phyloP scores from a whole-genome alignment of 495 filamentous ascomycete species.

The Friedmanniomyces simplex region DNA sequence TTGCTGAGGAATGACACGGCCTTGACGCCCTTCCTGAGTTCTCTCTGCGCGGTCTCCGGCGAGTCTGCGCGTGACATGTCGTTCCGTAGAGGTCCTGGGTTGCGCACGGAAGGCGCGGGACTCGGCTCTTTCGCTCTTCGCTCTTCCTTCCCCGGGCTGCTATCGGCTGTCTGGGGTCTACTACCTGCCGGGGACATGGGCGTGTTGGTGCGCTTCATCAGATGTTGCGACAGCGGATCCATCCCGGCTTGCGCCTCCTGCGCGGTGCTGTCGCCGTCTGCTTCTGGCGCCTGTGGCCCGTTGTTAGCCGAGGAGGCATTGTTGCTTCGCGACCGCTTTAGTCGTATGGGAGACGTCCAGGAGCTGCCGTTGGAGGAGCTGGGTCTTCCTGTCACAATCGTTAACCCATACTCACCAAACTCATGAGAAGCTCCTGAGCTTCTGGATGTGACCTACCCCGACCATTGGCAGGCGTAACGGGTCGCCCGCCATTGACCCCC shows the following conservation, averaged over 20 bases:
- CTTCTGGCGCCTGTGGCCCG: neutral
- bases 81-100: neutral
- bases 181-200: neutral
- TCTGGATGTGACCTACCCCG: neutral
- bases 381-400: neutral
- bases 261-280: neutral
- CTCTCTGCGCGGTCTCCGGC: slow-evolving; percentile 18
- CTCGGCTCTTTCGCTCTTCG: neutral
- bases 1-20: slow-evolving; percentile 85
- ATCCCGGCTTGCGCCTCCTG: slow-evolving; percentile 13
- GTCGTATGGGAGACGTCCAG: neutral
- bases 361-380: neutral
- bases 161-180: neutral
- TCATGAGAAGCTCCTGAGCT: neutral
- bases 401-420: neutral
- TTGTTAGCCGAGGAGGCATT: neutral
- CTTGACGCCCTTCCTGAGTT: slow-evolving; percentile 68
- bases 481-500: neutral
- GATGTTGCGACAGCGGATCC: slow-evolving; percentile 26
- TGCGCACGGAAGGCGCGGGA: slow-evolving; percentile 17
- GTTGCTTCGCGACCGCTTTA: neutral
- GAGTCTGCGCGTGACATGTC: slow-evolving; percentile 7
- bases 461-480: neutral
- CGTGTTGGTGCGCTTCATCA: slow-evolving; percentile 4
- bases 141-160: neutral